These are phyloP conservation scores for Scorias spongiosa DNA, from an alignment of 2,329 filamentous ascomycete species.

Conservation along the genomic window DNA sequence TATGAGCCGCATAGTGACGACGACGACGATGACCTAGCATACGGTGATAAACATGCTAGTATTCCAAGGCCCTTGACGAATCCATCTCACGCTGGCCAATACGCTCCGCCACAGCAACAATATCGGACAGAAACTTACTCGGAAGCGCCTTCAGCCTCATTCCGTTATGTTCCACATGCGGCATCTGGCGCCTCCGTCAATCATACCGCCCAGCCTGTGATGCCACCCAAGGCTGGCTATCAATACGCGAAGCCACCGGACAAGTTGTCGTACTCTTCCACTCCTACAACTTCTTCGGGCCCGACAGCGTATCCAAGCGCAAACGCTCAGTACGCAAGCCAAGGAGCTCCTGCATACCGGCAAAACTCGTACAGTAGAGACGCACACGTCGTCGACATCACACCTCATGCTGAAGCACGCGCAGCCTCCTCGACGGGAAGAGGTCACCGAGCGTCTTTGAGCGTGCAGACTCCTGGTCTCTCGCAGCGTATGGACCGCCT, in stretches of 20 bases:
- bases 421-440: slow-evolving; percentile 7
- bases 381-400: slow-evolving; percentile 27
- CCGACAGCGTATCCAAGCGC: background rate
- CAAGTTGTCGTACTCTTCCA: slow-evolving; percentile 29
- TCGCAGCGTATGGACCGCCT: slow-evolving; percentile 29
- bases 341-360: slow-evolving; percentile 4
- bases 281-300: slow-evolving; percentile 10
- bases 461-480: slow-evolving; percentile 19
- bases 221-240: slow-evolving; percentile 7
- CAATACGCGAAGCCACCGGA: slow-evolving; percentile 28
- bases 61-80: background rate
- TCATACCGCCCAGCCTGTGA: slow-evolving; percentile 10
- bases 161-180: slow-evolving; percentile 9
- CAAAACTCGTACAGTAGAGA: slow-evolving; percentile 9
- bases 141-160: slow-evolving; percentile 5
- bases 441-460: slow-evolving; percentile 8
- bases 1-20: slow-evolving; percentile 1
- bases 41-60: slow-evolving; percentile 8
- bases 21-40: slow-evolving; percentile 19
- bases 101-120: slow-evolving; percentile 3
- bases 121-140: slow-evolving; percentile 5
- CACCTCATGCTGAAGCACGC: slow-evolving; percentile 17
- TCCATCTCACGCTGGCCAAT: slow-evolving; percentile 5
- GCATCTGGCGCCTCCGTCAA: slow-evolving; percentile 10
- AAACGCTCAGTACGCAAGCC: slow-evolving; percentile 6